These are phyloP conservation scores for Leccinum variabile DNA, from an alignment of 1,284 basidiomycete species.

Conservation along the genomic window DNA sequence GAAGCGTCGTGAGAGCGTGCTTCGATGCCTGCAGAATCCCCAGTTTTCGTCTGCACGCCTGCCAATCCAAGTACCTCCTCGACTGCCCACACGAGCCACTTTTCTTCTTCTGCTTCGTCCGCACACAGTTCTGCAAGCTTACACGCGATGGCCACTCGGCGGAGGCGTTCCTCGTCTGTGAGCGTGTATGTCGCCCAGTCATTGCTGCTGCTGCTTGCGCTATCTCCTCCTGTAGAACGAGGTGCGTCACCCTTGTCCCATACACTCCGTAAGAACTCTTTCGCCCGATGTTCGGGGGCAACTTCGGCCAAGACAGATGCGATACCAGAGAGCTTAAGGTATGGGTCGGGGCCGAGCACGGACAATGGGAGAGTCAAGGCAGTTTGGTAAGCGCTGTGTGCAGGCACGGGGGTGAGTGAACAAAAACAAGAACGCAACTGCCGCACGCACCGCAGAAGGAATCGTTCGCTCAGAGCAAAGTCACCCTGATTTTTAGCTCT, in stretches of 20 bases:
- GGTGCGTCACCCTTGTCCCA: slow-evolving; percentile 32
- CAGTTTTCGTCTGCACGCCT: slow-evolving; percentile 18
- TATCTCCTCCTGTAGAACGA: slow-evolving; percentile 1
- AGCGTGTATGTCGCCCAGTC: slow-evolving; percentile 33
- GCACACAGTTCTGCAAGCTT: slow-evolving; percentile 63
- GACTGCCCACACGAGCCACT: slow-evolving; percentile 62
- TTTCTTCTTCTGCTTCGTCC: slow-evolving; percentile 47
- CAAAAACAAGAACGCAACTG: not conserved
- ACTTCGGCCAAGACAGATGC: slow-evolving; percentile 63
- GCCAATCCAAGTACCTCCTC: slow-evolving; percentile 54
- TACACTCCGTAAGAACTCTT: slow-evolving; percentile 49
- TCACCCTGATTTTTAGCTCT: slow-evolving; percentile 64
- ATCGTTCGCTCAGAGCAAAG: slow-evolving; percentile 51
- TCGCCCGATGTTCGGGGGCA: slow-evolving; percentile 57
- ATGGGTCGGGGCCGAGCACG: slow-evolving; percentile 50
- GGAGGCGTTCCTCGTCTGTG: slow-evolving; percentile 50
- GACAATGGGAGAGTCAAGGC: slow-evolving; percentile 51
- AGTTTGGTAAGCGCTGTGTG: slow-evolving; percentile 61
- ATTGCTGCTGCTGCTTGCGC: not conserved
- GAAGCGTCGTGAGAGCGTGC: not conserved
- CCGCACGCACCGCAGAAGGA: slow-evolving; percentile 55
- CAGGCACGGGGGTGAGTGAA: slow-evolving; percentile 5
- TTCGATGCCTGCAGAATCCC: not conserved
- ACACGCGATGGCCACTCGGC: slow-evolving; percentile 60
- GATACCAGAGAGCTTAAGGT: slow-evolving; percentile 73